Percentiles rank a stretch among this genome's conserved stretches.
Conservation (phyloP, 2,329 filamentous ascomycete genomes). For the Aspergillus aculeatus region DNA sequence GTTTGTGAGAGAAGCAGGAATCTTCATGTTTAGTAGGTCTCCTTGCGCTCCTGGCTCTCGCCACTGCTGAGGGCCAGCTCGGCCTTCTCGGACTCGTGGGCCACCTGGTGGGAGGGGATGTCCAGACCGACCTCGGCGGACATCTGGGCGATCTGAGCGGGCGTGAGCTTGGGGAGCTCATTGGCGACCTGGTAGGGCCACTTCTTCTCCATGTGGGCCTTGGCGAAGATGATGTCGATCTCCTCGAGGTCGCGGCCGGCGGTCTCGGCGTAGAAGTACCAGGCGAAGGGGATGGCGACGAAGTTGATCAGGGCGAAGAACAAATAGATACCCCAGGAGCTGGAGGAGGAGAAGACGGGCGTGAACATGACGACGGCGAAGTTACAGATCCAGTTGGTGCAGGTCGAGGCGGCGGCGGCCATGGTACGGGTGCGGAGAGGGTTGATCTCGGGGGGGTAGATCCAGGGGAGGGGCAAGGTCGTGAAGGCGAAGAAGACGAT, state of each 20-base stretch:
- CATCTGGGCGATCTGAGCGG: constrained; percentile 27
- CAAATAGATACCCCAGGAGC: constrained; percentile 41
- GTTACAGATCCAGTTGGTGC: constrained; percentile 55
- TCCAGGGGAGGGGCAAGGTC: constrained; percentile 62
- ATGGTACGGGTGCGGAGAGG: constrained; percentile 54
- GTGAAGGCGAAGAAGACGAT: constrained; percentile 66
- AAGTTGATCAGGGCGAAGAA: constrained; percentile 42
- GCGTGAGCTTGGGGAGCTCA: constrained; percentile 30
- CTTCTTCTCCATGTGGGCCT: constrained; percentile 39
- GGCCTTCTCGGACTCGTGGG: constrained; percentile 16
- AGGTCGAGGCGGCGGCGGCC: constrained; percentile 52
- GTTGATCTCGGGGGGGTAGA: constrained; percentile 50
- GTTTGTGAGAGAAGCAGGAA: background rate
- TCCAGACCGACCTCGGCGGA: constrained; percentile 26
- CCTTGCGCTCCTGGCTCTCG: constrained; percentile 14
- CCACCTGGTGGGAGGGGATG: constrained; percentile 11
- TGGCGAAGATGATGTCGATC: constrained; percentile 41
- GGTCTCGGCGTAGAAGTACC: constrained; percentile 53
- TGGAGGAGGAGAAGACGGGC: constrained; percentile 35
- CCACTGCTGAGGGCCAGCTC: constrained; percentile 23
- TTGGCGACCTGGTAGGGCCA: constrained; percentile 27
- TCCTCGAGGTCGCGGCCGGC: constrained; percentile 44
- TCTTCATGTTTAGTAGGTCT: background rate
- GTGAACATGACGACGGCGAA: constrained; percentile 54
- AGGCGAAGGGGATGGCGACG: constrained; percentile 48